Conservation (phyloP, 805 yeast species). For the Pichia pseudocactophila region DNA sequence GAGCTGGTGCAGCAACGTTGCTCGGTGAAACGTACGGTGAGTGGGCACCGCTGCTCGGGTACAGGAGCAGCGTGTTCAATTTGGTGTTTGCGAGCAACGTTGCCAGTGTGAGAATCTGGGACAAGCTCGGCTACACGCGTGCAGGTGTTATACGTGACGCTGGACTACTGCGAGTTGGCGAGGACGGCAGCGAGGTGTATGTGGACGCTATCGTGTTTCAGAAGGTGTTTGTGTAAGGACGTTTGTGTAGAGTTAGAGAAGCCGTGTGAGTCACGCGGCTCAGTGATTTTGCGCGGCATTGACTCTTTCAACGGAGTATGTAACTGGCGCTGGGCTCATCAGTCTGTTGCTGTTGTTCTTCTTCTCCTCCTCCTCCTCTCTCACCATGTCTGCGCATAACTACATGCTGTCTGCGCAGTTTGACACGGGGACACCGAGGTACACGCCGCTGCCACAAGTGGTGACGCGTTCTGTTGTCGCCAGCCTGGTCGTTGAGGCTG, state of each 20-base stretch:
- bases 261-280: neutral
- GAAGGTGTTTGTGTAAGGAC: neutral
- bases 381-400: too few relatives aligned
- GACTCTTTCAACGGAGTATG: too few relatives aligned
- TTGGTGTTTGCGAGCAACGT: slow-evolving; percentile 74
- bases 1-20: slow-evolving; percentile 52
- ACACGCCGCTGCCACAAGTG: too few relatives aligned
- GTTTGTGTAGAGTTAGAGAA: neutral
- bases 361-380: too few relatives aligned
- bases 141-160: slow-evolving; percentile 71
- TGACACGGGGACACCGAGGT: too few relatives aligned
- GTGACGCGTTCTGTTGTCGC: too few relatives aligned
- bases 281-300: neutral
- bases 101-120: slow-evolving; percentile 79
- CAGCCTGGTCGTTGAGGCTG: too few relatives aligned
- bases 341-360: too few relatives aligned
- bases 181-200: slow-evolving; percentile 26
- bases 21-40: slow-evolving; percentile 58
- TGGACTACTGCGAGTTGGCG: slow-evolving; percentile 63
- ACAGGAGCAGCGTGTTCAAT: slow-evolving; percentile 76
- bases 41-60: slow-evolving; percentile 75
- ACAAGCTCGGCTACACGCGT: slow-evolving; percentile 66
- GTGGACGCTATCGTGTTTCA: neutral
- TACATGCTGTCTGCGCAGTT: too few relatives aligned
- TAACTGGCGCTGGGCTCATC: too few relatives aligned